These are phyloP conservation scores for Spirogloea muscicola DNA, from an alignment of 139 green algal species.

Conservation along the genomic window DNA sequence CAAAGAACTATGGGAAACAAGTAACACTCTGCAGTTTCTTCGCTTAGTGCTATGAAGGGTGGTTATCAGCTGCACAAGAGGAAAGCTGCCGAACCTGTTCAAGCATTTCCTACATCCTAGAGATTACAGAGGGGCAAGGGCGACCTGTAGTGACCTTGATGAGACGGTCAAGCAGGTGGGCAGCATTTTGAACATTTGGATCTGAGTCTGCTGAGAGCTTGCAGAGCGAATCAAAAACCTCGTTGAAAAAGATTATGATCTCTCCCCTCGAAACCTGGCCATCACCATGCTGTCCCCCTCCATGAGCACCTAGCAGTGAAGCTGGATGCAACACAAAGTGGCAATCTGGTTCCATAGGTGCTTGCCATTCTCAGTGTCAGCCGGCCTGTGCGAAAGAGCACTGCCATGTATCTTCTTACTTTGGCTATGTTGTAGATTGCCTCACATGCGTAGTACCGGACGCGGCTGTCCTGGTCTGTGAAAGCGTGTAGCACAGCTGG, in stretches of 20 bases:
- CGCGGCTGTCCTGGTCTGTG: constrained; percentile 61
- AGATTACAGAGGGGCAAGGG: background rate
- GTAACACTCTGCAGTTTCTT: background rate
- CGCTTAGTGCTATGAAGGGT: background rate
- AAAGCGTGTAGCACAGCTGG: constrained; percentile 76
- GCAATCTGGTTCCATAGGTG: background rate
- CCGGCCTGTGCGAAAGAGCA: background rate
- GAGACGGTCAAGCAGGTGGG: constrained; percentile 86
- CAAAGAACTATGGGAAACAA: background rate
- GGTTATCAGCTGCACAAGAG: background rate
- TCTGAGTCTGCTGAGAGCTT: constrained; percentile 71
- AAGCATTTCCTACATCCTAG: background rate
- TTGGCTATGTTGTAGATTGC: constrained; percentile 97
- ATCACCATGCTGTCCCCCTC: background rate
- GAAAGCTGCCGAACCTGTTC: background rate
- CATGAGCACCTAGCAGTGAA: background rate
- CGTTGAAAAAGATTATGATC: constrained; percentile 85
- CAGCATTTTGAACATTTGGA: constrained; percentile 83
- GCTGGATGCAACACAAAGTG: background rate
- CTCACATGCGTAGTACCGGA: constrained; percentile 95
- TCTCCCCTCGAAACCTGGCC: constrained; percentile 38
- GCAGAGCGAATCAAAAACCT: constrained; percentile 92
- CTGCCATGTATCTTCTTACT: constrained; percentile 45
- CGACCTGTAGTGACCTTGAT: constrained; percentile 64
- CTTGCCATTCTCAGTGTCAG: background rate